Evolutionary conservation across 73 alveolate genomes (phyloP).

Genomic region (Paramecium biaurelia): DNA sequence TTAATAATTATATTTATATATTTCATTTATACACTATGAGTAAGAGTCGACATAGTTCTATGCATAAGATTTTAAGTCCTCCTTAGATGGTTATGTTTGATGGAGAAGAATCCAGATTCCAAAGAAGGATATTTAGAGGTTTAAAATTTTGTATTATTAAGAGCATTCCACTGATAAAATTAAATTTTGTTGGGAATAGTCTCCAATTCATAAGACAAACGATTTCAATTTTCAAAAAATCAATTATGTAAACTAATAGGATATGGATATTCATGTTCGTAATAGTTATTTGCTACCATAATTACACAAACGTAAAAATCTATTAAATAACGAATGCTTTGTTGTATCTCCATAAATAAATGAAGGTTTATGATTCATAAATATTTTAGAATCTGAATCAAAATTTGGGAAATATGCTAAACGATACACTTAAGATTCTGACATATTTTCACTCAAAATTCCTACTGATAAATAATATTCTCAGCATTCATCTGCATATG

Average conservation of each 20-base stretch:
- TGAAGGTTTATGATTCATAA: neutral
- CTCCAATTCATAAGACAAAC: neutral
- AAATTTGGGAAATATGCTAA: neutral
- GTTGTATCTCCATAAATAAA: neutral
- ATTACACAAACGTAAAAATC: neutral
- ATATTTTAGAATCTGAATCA: neutral
- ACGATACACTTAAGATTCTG: neutral
- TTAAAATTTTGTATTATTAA: neutral
- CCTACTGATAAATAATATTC: neutral
- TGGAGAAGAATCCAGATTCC: neutral
- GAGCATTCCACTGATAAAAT: slow-evolving; percentile 31
- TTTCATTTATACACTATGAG: neutral
- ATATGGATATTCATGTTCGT: neutral
- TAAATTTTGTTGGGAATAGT: slow-evolving; percentile 2
- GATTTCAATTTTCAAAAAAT: slow-evolving; percentile 25
- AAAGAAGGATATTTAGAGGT: neutral
- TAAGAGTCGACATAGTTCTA: neutral
- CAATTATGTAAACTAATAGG: neutral
- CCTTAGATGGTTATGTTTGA: neutral
- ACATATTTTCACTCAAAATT: neutral
- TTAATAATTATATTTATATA: neutral
- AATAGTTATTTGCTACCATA: neutral
- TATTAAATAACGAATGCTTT: neutral
- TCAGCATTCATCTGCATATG: neutral
- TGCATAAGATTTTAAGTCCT: neutral